Conservation (phyloP, 306 rosid genomes). For the Cucurbita maxima region DNA sequence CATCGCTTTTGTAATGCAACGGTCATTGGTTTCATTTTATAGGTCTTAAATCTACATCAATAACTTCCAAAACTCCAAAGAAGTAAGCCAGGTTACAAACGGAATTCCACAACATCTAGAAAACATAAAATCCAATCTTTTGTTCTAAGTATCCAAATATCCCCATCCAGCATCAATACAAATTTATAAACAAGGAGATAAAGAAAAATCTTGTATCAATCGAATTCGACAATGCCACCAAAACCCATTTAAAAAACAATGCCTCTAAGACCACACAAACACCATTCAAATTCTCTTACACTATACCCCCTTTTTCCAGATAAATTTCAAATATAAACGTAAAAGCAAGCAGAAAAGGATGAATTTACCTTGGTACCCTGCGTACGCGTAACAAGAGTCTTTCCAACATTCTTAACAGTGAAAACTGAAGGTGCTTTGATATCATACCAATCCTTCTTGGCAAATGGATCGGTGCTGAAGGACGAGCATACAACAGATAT, state of each 20-base stretch:
- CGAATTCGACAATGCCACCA: background rate
- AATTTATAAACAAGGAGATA: background rate
- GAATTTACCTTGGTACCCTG: slow-evolving; percentile 79
- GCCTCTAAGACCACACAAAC: background rate
- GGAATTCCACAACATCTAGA: background rate
- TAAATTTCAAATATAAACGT: background rate
- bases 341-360: background rate
- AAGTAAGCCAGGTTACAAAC: background rate
- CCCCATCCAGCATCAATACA: background rate
- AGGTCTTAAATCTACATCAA: too few species aligned
- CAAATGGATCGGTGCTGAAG: slow-evolving; percentile 67
- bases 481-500: background rate
- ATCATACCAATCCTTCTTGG: slow-evolving; percentile 98
- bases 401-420: slow-evolving; percentile 59
- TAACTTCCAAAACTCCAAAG: background rate
- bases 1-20: too few species aligned
- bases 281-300: background rate
- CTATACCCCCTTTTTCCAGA: background rate
- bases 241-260: background rate
- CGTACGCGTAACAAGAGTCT: slow-evolving; percentile 78
- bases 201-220: background rate
- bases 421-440: slow-evolving; percentile 78
- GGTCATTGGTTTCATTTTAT: too few species aligned
- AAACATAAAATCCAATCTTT: background rate
- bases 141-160: background rate